Percentiles rank a stretch among this genome's conserved stretches.
Evolutionary conservation across 208 protist species (phyloP).

Genomic region (Leishmania turanica): DNA sequence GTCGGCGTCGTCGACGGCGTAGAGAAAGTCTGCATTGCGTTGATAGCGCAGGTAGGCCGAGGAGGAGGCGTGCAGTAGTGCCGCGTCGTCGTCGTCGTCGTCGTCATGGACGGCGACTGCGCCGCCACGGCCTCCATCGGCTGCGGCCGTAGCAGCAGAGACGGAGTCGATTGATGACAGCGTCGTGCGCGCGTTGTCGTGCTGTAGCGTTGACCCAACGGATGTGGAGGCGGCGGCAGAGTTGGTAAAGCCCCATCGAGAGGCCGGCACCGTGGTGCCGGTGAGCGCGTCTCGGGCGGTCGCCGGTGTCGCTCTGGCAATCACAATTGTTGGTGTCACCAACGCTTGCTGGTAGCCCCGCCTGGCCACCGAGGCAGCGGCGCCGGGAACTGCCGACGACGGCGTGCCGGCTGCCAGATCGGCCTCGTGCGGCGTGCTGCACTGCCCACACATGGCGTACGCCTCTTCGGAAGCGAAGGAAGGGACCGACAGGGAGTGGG

Average conservation of each 20-base stretch:
- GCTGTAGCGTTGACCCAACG: neutral
- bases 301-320: neutral
- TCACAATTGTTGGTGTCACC: neutral
- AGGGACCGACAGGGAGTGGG: neutral
- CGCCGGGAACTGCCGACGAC: neutral
- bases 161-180: neutral
- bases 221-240: neutral
- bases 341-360: neutral
- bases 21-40: conserved; percentile 24
- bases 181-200: neutral
- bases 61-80: neutral
- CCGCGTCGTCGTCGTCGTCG: neutral
- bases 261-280: neutral
- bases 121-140: neutral
- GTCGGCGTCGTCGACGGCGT: conserved; percentile 16
- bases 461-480: neutral
- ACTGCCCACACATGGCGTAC: conserved; percentile 1
- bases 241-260: neutral
- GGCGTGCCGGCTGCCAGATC: neutral
- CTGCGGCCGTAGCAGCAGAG: neutral
- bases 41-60: conserved; percentile 16
- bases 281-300: neutral
- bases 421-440: conserved; percentile 11
- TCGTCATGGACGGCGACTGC: neutral
- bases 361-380: neutral